Percentiles rank a stretch among this genome's conserved stretches.
Evolutionary conservation across 1,284 basidiomycete species (phyloP).

Genomic region (Cryptococcus sp.): DNA sequence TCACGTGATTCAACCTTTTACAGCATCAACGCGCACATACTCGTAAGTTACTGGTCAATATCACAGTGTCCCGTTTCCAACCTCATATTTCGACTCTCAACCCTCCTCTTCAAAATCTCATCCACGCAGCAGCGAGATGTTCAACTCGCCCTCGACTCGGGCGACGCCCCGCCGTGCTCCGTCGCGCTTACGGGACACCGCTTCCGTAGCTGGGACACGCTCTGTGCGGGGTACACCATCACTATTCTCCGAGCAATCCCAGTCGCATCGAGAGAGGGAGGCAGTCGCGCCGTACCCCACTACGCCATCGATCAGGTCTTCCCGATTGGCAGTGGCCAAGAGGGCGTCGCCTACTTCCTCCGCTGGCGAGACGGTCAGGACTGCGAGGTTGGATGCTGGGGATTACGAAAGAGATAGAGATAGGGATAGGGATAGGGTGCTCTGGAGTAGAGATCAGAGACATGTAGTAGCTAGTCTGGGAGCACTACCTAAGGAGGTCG

Average conservation of each 20-base stretch:
- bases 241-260: slow-evolving; percentile 19
- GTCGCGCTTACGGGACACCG: slow-evolving; percentile 15
- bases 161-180: slow-evolving; percentile 34
- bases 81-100: neutral
- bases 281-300: slow-evolving; percentile 2
- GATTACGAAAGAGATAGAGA: slow-evolving; percentile 21
- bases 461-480: slow-evolving; percentile 32
- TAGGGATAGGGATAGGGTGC: slow-evolving; percentile 27
- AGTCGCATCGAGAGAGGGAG: slow-evolving; percentile 3
- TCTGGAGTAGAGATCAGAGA: slow-evolving; percentile 42
- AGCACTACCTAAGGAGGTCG: slow-evolving; percentile 40
- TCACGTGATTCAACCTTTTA: too few relatives aligned
- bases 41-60: neutral
- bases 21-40: neutral
- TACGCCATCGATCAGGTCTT: slow-evolving; percentile 23
- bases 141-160: slow-evolving; percentile 44
- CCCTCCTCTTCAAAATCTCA: neutral
- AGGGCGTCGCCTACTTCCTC: slow-evolving; percentile 31
- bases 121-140: slow-evolving; percentile 25
- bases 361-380: slow-evolving; percentile 32
- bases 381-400: slow-evolving; percentile 20
- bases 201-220: slow-evolving; percentile 21
- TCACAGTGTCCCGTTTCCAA: neutral
- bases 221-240: slow-evolving; percentile 27
- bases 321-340: slow-evolving; percentile 10